Base-by-base conservation (phyloP, 208 protist genomes). In the Leishmania amazonensis region DNA sequence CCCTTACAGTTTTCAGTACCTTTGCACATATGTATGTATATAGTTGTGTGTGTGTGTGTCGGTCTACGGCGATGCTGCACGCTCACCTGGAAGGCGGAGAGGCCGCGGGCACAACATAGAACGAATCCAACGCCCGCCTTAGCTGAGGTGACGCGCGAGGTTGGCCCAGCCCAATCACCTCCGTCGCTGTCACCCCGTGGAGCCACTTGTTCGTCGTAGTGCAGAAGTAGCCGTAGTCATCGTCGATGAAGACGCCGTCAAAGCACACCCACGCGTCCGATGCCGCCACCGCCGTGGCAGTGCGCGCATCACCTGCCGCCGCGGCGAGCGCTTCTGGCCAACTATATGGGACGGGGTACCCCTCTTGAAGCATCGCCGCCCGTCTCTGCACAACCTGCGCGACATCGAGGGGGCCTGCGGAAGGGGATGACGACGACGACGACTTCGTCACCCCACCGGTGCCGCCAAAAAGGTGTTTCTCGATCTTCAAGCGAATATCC, bases 151-250 rank as follows among this genome's bases (percentile, higher is more conserved):
- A 31, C 45, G 54, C 42, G 6, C 77, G 80, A 8, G 94, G 92
- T 78, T 94, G 89, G n/a, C 83, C 83, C 58, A 97, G 79, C 28
- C 88, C 94, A 84, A 97, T 97, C 28, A 97, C 94, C 82, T 97
- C 92, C 15, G 94, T 96, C 40, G 89, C 87, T 28, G 94, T 97
- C 73, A 97, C 94, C 11, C 88, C 94, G 49, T 79, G 82, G 58
- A 97, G 80, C 91, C 86, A 90, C 42, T 86, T 87, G 76, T 97
- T 97, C 28, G 94, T 97, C 5, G 83, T 53, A 0, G 92, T 95
- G 87, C 94, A 96, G 81, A 96, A 97, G 86, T 97, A 97, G 49
- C 86, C 81, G 85, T 97, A 97, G 60, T 85, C 81, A 76, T 88
- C 76, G 13, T 90, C 91, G 5, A 95, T 79, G 83, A 97, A 97